Conservation (phyloP, 352 stramenopile species). For the Pythium chondricola region DNA sequence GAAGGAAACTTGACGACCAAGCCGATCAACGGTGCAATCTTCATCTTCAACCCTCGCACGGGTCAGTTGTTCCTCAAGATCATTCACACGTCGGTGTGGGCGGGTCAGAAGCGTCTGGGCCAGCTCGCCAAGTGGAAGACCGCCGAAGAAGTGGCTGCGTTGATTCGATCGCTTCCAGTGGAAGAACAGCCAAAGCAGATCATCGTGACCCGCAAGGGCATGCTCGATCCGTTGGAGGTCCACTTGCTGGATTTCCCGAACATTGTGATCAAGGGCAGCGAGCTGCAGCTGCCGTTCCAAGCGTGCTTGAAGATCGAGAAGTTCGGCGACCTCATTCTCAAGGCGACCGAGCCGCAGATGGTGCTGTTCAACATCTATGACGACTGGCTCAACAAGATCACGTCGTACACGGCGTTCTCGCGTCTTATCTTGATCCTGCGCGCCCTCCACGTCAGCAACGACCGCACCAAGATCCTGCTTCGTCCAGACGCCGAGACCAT, state of each 20-base stretch:
- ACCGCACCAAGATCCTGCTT: constrained; percentile 95
- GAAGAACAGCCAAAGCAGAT: constrained; percentile 99
- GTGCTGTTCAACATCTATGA: constrained; percentile 99
- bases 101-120: constrained; percentile 98
- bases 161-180: constrained; percentile 98
- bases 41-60: constrained; percentile 99
- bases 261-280: constrained; percentile 99
- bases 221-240: constrained; percentile 99
- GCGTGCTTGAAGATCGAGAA: constrained; percentile 99
- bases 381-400: constrained; percentile 99
- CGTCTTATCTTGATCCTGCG: constrained; percentile 98
- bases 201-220: constrained; percentile 99
- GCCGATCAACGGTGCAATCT: constrained; percentile 99
- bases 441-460: constrained; percentile 96
- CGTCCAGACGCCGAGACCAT: constrained; percentile 97
- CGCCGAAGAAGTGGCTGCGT: constrained; percentile 98
- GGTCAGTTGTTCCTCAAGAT: constrained; percentile 99
- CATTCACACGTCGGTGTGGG: constrained; percentile 99
- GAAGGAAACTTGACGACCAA: constrained; percentile 99
- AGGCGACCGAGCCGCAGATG: constrained; percentile 99
- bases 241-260: constrained; percentile 99
- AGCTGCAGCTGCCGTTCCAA: constrained; percentile 99
- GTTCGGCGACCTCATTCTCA: constrained; percentile 99
- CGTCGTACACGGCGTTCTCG: constrained; percentile 99
- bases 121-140: constrained; percentile 99